Evolutionary conservation across 768 basidiomycete species (phyloP).

Genomic region (Suillus ampliporus): DNA sequence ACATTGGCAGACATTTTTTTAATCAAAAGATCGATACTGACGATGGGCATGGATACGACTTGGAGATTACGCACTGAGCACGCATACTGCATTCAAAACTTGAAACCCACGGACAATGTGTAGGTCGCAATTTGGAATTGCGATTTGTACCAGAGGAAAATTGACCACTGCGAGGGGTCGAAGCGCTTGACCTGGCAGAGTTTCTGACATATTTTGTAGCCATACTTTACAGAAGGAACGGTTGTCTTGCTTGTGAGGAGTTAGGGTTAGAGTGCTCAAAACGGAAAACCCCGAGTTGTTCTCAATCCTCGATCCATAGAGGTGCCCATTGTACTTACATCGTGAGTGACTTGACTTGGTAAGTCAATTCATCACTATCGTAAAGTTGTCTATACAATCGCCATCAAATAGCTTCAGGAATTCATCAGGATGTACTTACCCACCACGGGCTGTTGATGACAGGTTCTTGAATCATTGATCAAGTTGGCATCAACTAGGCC

Average conservation of each 20-base stretch:
- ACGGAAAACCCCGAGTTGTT: not conserved
- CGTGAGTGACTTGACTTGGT: not conserved
- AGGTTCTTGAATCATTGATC: not conserved
- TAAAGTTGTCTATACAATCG: not conserved
- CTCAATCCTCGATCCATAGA: not conserved
- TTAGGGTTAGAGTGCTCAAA: no score
- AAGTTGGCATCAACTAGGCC: no score
- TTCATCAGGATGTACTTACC: not conserved
- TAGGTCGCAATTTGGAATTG: constrained; percentile 20
- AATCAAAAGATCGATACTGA: constrained; percentile 35
- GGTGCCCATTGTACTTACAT: no score
- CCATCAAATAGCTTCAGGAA: not conserved
- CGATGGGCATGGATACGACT: constrained; percentile 40
- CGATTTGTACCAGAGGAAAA: constrained; percentile 10
- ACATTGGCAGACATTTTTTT: constrained; percentile 16
- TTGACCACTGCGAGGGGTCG: not conserved
- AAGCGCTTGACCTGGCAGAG: not conserved
- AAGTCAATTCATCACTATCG: not conserved
- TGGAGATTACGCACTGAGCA: constrained; percentile 4
- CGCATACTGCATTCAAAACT: not conserved
- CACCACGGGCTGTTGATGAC: not conserved
- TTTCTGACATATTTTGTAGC: not conserved
- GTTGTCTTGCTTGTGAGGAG: not conserved
- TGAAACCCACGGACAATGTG: constrained; percentile 30
- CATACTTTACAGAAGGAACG: constrained; percentile 2